Percentiles rank a stretch among this genome's conserved stretches.
Evolutionary conservation across 257 asterid genomes (phyloP).

Genomic region (Nicotiana otophora): DNA sequence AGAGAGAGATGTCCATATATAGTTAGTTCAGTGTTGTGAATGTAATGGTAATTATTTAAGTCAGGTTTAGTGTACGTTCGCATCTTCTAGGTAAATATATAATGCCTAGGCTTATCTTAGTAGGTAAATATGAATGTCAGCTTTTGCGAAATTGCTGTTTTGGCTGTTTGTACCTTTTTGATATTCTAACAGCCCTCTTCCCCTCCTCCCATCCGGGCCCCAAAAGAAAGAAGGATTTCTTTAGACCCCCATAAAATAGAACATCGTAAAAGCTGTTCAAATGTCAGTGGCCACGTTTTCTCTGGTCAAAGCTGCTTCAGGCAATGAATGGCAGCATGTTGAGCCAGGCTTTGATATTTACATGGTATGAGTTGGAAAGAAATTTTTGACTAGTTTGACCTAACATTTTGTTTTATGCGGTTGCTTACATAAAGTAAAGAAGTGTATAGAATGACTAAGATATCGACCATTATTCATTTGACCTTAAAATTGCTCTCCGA

Average conservation of each 20-base stretch:
- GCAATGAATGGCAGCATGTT: background rate
- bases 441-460: background rate
- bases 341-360: background rate
- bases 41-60: background rate
- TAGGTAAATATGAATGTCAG: constrained; percentile 1
- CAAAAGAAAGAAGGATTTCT: background rate
- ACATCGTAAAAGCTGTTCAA: background rate
- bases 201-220: background rate
- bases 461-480: background rate
- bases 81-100: constrained; percentile 8
- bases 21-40: constrained; percentile 7
- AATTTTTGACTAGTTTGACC: background rate
- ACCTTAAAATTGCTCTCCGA: background rate
- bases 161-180: background rate
- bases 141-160: background rate
- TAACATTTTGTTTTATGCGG: background rate
- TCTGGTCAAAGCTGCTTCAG: background rate
- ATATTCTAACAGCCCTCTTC: background rate
- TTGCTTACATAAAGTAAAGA: background rate
- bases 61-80: constrained; percentile 4
- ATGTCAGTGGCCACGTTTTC: background rate
- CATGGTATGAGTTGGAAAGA: background rate
- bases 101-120: background rate
- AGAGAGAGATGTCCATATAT: background rate
- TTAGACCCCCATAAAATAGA: background rate